A percentile compares a stretch with the other conserved stretches of the same genome.
Conservation (phyloP, 176 grass and related monocot species). For the Oryza brachyantha region DNA sequence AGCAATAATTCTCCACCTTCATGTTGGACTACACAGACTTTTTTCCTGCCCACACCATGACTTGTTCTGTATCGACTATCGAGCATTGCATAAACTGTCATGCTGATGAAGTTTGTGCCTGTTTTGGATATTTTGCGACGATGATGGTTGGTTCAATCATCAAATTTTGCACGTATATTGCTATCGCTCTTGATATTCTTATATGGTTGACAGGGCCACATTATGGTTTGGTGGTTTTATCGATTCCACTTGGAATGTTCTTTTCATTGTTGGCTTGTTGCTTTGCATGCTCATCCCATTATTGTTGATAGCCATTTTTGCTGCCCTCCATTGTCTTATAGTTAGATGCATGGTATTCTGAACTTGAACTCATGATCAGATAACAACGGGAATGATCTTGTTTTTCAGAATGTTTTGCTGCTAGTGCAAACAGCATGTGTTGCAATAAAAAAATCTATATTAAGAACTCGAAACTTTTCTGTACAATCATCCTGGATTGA, state of each 20-base stretch:
- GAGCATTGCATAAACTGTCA: neutral
- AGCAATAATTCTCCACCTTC: slow-evolving; percentile 27
- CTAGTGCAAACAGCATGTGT: neutral
- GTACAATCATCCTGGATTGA: neutral
- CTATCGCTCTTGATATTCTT: neutral
- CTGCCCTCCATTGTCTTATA: neutral
- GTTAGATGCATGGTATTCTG: neutral
- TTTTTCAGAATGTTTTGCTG: neutral
- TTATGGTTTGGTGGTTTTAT: neutral
- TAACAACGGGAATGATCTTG: neutral
- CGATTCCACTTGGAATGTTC: neutral
- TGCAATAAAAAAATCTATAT: neutral
- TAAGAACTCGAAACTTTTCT: neutral
- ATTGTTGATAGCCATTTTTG: neutral
- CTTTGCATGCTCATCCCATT: neutral
- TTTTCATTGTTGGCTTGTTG: neutral
- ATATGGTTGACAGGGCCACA: neutral
- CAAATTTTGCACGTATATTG: neutral
- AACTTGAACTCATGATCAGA: neutral
- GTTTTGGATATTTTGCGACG: slow-evolving; percentile 15
- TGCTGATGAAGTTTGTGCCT: slow-evolving; percentile 15
- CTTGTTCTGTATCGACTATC: neutral
- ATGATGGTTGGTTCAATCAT: slow-evolving; percentile 3
- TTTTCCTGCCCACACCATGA: slow-evolving; percentile 9
- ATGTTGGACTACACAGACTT: slow-evolving; percentile 34